These are phyloP conservation scores for Tylopilus plumbeoviolaceoides DNA, from an alignment of 768 basidiomycete genomes.

Conservation along the genomic window DNA sequence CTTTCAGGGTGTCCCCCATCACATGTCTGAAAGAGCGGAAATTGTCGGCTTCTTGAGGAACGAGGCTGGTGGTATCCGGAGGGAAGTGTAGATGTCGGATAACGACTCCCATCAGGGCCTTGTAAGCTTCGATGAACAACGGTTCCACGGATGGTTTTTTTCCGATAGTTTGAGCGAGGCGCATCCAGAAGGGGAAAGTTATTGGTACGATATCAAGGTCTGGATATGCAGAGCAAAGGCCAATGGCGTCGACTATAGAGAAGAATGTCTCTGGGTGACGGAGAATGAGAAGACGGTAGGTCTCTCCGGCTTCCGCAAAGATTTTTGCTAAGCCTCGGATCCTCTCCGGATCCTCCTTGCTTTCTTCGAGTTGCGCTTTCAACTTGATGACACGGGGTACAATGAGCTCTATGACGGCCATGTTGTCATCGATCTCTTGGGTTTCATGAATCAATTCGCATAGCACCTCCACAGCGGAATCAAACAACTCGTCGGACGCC, in stretches of 20 bases:
- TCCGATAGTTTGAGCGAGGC: slow-evolving; percentile 84
- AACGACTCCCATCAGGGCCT: slow-evolving; percentile 77
- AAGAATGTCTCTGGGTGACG: slow-evolving; percentile 91
- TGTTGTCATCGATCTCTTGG: slow-evolving; percentile 93
- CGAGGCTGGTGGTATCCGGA: slow-evolving; percentile 55
- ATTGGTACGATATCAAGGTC: slow-evolving; percentile 97
- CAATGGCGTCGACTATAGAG: slow-evolving; percentile 93
- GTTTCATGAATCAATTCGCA: slow-evolving; percentile 98
- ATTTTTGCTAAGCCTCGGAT: slow-evolving; percentile 88
- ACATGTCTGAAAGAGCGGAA: slow-evolving; percentile 95
- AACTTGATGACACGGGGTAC: slow-evolving; percentile 83
- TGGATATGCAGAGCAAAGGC: slow-evolving; percentile 84
- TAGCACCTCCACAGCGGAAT: slow-evolving; percentile 85
- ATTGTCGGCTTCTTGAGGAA: slow-evolving; percentile 84
- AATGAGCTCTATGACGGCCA: slow-evolving; percentile 81
- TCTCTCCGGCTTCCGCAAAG: slow-evolving; percentile 97
- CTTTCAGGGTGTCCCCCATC: slow-evolving; percentile 99
- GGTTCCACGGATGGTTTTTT: slow-evolving; percentile 69
- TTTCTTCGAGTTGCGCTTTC: slow-evolving; percentile 52
- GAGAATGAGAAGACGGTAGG: slow-evolving; percentile 83
- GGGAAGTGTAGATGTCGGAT: slow-evolving; percentile 93
- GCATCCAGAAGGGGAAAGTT: slow-evolving; percentile 99
- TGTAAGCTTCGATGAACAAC: slow-evolving; percentile 81
- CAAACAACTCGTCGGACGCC: slow-evolving; percentile 82
- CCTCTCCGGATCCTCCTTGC: slow-evolving; percentile 78